Conservation (phyloP, 1,139 yeast genomes). For the Arxiozyma bovina region DNA sequence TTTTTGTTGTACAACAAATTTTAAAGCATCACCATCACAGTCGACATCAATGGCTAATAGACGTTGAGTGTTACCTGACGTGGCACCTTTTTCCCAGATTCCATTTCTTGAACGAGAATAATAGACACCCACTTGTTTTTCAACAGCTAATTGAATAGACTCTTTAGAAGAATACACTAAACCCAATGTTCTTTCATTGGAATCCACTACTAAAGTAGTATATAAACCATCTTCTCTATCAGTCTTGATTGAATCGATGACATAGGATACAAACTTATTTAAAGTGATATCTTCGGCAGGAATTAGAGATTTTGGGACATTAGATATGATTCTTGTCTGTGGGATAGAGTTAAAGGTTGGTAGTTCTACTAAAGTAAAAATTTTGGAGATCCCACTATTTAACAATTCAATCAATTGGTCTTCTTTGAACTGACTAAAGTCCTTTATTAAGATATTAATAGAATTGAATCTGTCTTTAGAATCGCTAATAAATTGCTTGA, state of each 20-base stretch:
- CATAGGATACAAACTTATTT: constrained; percentile 40
- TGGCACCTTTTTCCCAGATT: constrained; percentile 92
- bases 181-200: constrained; percentile 62
- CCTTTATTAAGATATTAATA: constrained; percentile 15
- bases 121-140: constrained; percentile 80
- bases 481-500: not conserved
- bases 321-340: constrained; percentile 4
- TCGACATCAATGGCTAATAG: constrained; percentile 61
- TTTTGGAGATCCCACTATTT: constrained; percentile 55
- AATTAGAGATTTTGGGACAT: not conserved
- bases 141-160: constrained; percentile 73
- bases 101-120: constrained; percentile 84
- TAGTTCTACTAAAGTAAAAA: constrained; percentile 37
- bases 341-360: constrained; percentile 5
- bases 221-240: constrained; percentile 83
- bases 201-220: constrained; percentile 76
- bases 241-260: constrained; percentile 54
- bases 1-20: constrained; percentile 74
- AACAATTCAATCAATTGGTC: constrained; percentile 50
- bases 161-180: constrained; percentile 82
- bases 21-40: constrained; percentile 87
- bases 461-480: constrained; percentile 5
- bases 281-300: constrained; percentile 16
- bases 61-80: constrained; percentile 88
- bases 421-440: constrained; percentile 15